Evolutionary conservation across 2,329 filamentous ascomycete genomes (phyloP).

Genomic region (Dactylellina leptospora): DNA sequence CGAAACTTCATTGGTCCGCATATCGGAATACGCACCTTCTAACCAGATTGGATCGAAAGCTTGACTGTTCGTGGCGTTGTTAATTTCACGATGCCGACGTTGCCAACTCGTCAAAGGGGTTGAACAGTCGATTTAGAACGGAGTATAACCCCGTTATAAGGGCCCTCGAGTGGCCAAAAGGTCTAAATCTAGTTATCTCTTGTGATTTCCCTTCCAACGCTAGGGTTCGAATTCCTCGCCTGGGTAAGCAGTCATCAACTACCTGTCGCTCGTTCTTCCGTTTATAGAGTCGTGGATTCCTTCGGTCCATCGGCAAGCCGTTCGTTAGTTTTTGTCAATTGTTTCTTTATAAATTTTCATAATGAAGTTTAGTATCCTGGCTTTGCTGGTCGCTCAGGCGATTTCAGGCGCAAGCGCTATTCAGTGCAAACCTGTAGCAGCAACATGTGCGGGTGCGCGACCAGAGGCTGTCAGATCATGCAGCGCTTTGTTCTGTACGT

Average conservation of each 20-base stretch:
- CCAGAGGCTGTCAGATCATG: constrained; percentile 21
- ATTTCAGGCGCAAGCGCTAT: background rate
- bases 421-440: constrained; percentile 29
- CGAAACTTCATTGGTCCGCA: background rate
- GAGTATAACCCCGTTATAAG: too few relatives aligned
- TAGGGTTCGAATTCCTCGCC: too few relatives aligned
- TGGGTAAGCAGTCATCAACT: background rate
- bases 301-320: background rate
- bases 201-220: too few relatives aligned
- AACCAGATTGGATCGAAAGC: background rate
- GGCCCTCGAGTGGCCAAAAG: too few relatives aligned
- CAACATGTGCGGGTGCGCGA: constrained; percentile 10
- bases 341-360: background rate
- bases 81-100: background rate
- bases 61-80: background rate
- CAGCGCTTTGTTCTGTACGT: constrained; percentile 36
- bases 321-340: constrained; percentile 5
- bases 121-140: background rate
- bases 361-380: constrained; percentile 23
- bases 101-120: background rate
- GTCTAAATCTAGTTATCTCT: too few relatives aligned
- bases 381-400: constrained; percentile 4
- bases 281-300: background rate
- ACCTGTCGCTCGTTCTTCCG: background rate
- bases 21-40: background rate